Evolutionary conservation across 352 stramenopile species (phyloP), one percentile per base, ranked within the genome.

Genomic region (Phytophthora meadii): DNA sequence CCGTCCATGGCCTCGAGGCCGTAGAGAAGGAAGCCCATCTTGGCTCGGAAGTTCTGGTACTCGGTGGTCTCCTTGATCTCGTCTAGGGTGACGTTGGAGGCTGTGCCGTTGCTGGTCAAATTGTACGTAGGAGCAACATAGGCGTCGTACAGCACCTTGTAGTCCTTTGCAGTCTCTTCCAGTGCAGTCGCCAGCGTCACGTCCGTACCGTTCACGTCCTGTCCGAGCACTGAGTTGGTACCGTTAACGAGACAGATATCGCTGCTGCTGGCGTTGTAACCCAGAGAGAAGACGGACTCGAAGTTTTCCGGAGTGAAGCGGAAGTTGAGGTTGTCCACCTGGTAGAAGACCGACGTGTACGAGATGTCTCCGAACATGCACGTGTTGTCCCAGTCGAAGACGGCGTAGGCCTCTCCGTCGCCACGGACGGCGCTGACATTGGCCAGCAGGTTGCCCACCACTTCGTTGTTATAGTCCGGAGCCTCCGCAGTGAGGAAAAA

Each of bases 371-470:
- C 77, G 61, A 67, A 89, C 72, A 84, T 85, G 73, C 77, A 85
- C 61, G 80, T 89, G 68, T 87, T 87, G 59, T 88, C 80, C 80
- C 80, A 87, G 61, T 87, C 80, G 52, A 87, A 87, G 39, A 83
- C 69, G 24, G 68, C 75, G 61, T 85, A 89, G 28, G 68, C 71
- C 66, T 83, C 67, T n/a, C 77, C 68, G 9, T 68, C 39, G 5
- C 22, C 55, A 25, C 77, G 80, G 17, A 82, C 59, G 6, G 48
- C 61, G 22, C 54, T 61, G 25, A 87, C 46, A 40, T 76, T 77
- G 54, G 53, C 59, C 36, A 89, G 64, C 22, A 87, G 57, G 25
- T 72, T 67, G 36, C 48, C 61, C 9, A 87, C 68, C 27, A 74
- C 67, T n/a, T 71, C 54, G 66, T 85, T 88, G 77, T 88, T 88